A percentile compares a stretch with the other conserved stretches of the same genome.
phyloP scores from a whole-genome alignment of 1,139 yeast species.

The Suhomyces ambrosiae region DNA sequence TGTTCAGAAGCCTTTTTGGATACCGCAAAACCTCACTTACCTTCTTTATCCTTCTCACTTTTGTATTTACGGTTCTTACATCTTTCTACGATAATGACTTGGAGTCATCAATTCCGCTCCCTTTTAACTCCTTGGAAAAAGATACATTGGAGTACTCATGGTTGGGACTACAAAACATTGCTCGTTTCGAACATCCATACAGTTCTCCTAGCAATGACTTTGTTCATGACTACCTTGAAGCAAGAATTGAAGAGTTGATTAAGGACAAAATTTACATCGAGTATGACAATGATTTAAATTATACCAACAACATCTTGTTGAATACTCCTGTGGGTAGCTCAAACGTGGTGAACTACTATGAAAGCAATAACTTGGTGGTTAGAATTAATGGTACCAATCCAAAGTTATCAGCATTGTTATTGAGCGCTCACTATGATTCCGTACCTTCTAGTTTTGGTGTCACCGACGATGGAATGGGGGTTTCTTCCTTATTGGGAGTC shows the following conservation, averaged over 20 bases:
- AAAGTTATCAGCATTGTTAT: constrained; percentile 61
- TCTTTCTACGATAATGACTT: constrained; percentile 37
- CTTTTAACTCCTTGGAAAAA: constrained; percentile 25
- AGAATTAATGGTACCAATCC: constrained; percentile 65
- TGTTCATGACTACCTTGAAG: constrained; percentile 67
- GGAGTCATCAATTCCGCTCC: constrained; percentile 43
- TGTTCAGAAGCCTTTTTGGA: constrained; percentile 47
- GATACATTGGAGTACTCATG: constrained; percentile 49
- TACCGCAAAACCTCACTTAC: constrained; percentile 64
- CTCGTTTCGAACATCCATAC: constrained; percentile 72
- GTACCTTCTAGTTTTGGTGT: constrained; percentile 88
- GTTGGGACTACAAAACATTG: constrained; percentile 70
- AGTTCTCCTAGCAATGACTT: constrained; percentile 73
- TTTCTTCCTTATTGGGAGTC: constrained; percentile 77
- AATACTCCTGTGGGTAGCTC: constrained; percentile 37
- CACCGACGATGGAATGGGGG: constrained; percentile 94
- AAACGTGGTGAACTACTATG: constrained; percentile 64
- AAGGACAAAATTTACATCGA: constrained; percentile 40
- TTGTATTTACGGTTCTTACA: constrained; percentile 34
- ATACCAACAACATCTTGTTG: constrained; percentile 41
- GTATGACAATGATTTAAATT: constrained; percentile 52
- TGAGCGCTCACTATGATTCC: constrained; percentile 88
- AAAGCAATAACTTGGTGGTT: constrained; percentile 76
- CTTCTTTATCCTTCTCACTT: constrained; percentile 46
- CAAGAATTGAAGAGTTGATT: constrained; percentile 39